A percentile compares a stretch with the other conserved stretches of the same genome.
Evolutionary conservation across 192 early-diverging fungal species (phyloP).

Genomic region (Umbelopsis isabellina): DNA sequence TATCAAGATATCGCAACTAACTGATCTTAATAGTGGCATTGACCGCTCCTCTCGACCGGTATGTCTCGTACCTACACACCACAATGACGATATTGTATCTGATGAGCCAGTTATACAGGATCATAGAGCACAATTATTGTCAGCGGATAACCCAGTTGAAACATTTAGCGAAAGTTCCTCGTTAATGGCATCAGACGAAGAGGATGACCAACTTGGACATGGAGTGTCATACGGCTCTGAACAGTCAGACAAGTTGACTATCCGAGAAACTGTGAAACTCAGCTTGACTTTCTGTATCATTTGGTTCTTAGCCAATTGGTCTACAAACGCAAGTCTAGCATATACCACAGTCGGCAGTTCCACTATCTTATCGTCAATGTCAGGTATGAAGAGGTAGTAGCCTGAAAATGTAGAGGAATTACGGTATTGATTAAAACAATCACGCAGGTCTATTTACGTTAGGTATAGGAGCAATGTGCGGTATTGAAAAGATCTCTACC

Average conservation of each 20-base stretch:
- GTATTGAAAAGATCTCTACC: conserved; percentile 63
- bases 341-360: conserved; percentile 76
- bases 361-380: conserved; percentile 76
- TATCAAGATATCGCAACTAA: background rate
- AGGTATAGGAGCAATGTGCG: conserved; percentile 58
- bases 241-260: conserved; percentile 22
- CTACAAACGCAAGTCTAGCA: conserved; percentile 72
- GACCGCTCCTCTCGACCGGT: background rate
- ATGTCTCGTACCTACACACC: background rate
- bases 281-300: conserved; percentile 71
- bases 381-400: conserved; percentile 43
- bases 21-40: background rate
- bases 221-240: background rate
- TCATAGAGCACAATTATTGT: background rate
- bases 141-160: background rate
- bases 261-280: conserved; percentile 57
- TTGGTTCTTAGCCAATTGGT: conserved; percentile 81
- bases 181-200: conserved; percentile 2
- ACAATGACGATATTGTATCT: background rate
- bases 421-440: background rate
- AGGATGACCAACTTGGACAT: background rate
- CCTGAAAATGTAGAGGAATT: background rate
- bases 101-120: background rate
- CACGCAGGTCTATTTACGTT: conserved; percentile 69
- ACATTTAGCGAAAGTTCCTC: background rate